Evolutionary conservation across 2,329 filamentous ascomycete genomes (phyloP), one percentile per base, ranked within the genome.

Genomic region (Ceratocystis albifundus): DNA sequence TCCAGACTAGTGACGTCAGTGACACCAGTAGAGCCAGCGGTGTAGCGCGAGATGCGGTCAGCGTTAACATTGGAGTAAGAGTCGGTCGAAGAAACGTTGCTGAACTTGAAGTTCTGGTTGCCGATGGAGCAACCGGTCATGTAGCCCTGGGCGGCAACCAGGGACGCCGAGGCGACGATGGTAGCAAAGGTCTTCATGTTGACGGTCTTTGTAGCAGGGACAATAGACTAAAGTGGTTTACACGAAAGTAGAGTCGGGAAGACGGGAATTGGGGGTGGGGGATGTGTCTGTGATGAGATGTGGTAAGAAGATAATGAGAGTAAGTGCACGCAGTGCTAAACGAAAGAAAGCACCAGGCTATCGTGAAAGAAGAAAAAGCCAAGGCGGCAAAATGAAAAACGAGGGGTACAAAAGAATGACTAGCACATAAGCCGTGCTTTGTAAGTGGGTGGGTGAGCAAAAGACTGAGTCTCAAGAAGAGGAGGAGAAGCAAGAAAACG

Each of bases 11-110:
- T 77, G 6, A 84, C 72, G 66, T 85, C 79, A 66, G 80, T 74
- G 25, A 85, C 78, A 0, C 83, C 82, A 2, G 83, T 82, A 72
- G 85, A 84, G 46, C 82, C 82, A 67, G 80, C 77, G 66, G 85
- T 79, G 6, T 76, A 75, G 20, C 83, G 80, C n/a, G 82, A 82
- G 71, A 85, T 79, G n/a, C 82, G 77, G 55, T 80, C 69, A 17
- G 80, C 79, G 61, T 66, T 76, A 68, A 65, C 80, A 76, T 70
- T 71, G 61, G 69, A 74, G 71, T 80, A 80, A 0, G 77, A 77
- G 70, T 80, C 78, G 32, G 71, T 69, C 70, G 79, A 75, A 10
- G 76, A 77, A n/a, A 59, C 32, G 67, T 77, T 71, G 65, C 73
- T 72, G 71, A 74, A 72, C 48, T 72, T 70, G 63, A 75, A 75